phyloP scores from a whole-genome alignment of 2,329 filamentous ascomycete species.

The Aspergillus sp. region DNA sequence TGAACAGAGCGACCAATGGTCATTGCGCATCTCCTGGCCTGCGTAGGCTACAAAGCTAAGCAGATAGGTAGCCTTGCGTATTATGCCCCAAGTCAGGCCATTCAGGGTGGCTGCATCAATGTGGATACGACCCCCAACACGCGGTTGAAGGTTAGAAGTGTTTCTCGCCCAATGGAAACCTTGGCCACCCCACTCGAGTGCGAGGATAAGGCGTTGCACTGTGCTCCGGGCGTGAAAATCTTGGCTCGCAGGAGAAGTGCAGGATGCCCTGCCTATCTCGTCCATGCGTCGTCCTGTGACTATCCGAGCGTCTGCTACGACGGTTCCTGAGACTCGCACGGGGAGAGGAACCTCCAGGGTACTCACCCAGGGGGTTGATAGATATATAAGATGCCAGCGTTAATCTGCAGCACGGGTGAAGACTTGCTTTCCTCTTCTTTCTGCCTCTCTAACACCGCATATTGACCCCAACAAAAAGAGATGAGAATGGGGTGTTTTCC shows the following conservation, averaged over 20 bases:
- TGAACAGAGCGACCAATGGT: background rate
- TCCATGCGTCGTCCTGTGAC: background rate
- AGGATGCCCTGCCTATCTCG: background rate
- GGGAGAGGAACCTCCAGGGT: constrained; percentile 9
- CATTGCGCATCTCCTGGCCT: background rate
- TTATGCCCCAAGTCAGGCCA: background rate
- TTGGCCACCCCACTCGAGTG: background rate
- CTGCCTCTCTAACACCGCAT: background rate
- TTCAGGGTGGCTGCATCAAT: background rate
- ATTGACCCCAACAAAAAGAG: background rate
- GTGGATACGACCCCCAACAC: constrained; percentile 3
- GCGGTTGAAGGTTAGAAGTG: background rate
- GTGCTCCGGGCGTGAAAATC: background rate
- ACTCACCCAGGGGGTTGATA: constrained; percentile 1
- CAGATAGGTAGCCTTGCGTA: background rate
- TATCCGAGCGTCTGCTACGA: background rate
- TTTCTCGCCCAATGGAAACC: background rate
- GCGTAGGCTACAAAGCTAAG: background rate
- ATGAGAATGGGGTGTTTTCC: background rate
- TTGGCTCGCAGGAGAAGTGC: background rate
- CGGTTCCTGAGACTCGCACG: background rate
- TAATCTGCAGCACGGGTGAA: background rate
- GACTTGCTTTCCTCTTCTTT: background rate
- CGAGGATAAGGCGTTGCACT: background rate
- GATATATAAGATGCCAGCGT: constrained; percentile 8